phyloP scores from a whole-genome alignment of 140 eudicot species.

The Cichorium intybus region DNA sequence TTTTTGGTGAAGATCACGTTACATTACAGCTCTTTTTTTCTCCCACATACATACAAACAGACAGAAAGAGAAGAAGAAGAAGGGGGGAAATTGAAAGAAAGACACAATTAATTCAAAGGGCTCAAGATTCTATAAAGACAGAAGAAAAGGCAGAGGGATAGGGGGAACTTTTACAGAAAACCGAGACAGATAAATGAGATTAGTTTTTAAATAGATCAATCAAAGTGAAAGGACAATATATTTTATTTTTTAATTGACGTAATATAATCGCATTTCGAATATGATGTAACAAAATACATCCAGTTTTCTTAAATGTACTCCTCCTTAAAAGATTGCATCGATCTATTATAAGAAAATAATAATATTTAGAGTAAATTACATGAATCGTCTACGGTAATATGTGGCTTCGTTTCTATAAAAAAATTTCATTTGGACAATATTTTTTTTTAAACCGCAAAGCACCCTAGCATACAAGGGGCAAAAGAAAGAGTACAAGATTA shows the following conservation, averaged over 20 bases:
- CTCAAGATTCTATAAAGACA: constrained; percentile 37
- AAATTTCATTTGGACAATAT: too few relatives aligned
- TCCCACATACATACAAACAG: constrained; percentile 1
- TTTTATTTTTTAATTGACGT: neutral
- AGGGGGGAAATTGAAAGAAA: constrained; percentile 23
- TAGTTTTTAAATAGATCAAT: neutral
- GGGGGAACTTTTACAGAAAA: constrained; percentile 20
- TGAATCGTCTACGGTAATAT: too few relatives aligned
- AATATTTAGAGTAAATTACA: too few relatives aligned
- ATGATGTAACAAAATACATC: too few relatives aligned
- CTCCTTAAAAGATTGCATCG: too few relatives aligned
- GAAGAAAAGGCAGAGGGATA: constrained; percentile 18
- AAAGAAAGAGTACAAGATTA: too few relatives aligned
- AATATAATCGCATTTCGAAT: neutral
- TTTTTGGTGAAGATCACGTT: constrained; percentile 32
- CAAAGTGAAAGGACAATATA: too few relatives aligned
- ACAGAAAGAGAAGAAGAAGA: neutral
- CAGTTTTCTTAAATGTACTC: too few relatives aligned
- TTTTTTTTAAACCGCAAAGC: too few relatives aligned
- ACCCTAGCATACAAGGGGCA: too few relatives aligned
- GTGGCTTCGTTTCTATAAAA: too few relatives aligned
- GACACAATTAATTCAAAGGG: constrained; percentile 32
- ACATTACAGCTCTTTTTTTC: constrained; percentile 14
- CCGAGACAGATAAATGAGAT: constrained; percentile 26
- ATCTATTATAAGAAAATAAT: too few relatives aligned